Evolutionary conservation across 2,329 filamentous ascomycete genomes (phyloP).

Genomic region (Apiospora malaysiana): DNA sequence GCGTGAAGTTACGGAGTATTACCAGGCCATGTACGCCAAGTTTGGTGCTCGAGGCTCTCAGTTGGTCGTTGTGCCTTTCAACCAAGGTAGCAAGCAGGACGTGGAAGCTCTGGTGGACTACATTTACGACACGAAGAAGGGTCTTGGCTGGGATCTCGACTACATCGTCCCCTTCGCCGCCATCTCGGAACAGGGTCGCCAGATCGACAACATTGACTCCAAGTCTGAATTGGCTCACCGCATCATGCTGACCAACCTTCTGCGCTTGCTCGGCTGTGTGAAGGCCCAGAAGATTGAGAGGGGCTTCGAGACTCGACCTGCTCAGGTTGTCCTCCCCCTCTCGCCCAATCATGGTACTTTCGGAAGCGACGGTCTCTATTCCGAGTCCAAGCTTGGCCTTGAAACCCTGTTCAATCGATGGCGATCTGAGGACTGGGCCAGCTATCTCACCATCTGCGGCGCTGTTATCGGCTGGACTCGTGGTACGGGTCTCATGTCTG

Average conservation of each 20-base stretch:
- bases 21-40: slow-evolving; percentile 97
- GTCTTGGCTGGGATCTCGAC: slow-evolving; percentile 97
- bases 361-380: slow-evolving; percentile 96
- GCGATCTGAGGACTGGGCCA: slow-evolving; percentile 96
- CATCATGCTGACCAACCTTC: slow-evolving; percentile 97
- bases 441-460: slow-evolving; percentile 97
- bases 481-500: slow-evolving; percentile 96
- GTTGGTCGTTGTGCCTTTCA: slow-evolving; percentile 97
- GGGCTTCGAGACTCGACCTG: slow-evolving; percentile 92
- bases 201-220: slow-evolving; percentile 96
- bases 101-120: slow-evolving; percentile 93
- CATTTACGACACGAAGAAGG: slow-evolving; percentile 95
- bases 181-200: slow-evolving; percentile 95
- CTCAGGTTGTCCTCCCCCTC: slow-evolving; percentile 92
- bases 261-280: slow-evolving; percentile 87
- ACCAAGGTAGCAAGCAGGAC: slow-evolving; percentile 98
- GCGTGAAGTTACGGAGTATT: slow-evolving; percentile 97
- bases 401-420: slow-evolving; percentile 99
- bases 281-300: slow-evolving; percentile 88
- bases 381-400: slow-evolving; percentile 94
- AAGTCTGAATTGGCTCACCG: slow-evolving; percentile 97
- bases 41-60: slow-evolving; percentile 94
- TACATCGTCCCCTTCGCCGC: slow-evolving; percentile 96
- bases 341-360: slow-evolving; percentile 99
- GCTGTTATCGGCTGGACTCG: slow-evolving; percentile 99